A percentile compares a stretch with the other conserved stretches of the same genome.
These are phyloP conservation scores for Starmera amethionina DNA, from an alignment of 805 yeast species.

Conservation along the genomic window DNA sequence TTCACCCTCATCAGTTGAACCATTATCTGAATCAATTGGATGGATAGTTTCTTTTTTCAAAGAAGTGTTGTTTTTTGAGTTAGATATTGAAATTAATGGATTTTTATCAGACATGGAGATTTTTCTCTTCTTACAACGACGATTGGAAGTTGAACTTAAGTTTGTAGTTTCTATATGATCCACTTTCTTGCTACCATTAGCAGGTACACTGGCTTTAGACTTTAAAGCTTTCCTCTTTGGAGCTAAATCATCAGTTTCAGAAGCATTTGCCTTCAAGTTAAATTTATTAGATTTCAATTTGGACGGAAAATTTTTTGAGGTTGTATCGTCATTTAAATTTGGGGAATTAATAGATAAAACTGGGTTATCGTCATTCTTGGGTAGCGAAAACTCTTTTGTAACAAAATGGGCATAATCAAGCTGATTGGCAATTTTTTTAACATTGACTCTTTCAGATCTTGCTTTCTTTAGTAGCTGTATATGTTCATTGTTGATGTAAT, in stretches of 20 bases:
- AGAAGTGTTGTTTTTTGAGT: too few species aligned
- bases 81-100: too few species aligned
- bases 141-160: not conserved
- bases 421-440: constrained; percentile 19
- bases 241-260: too few species aligned
- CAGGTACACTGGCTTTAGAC: too few species aligned
- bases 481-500: constrained; percentile 16
- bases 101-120: not conserved
- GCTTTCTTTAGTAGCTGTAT: constrained; percentile 16
- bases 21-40: too few species aligned
- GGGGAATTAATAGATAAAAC: not conserved
- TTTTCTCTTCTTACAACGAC: not conserved
- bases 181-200: too few species aligned
- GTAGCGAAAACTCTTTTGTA: constrained; percentile 8
- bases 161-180: not conserved
- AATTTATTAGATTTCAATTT: too few species aligned
- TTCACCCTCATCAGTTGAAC: too few species aligned
- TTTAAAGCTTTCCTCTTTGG: too few species aligned
- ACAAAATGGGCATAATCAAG: constrained; percentile 14
- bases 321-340: not conserved
- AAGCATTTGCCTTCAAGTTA: too few species aligned
- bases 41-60: too few species aligned
- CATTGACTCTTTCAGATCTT: constrained; percentile 15
- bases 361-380: constrained; percentile 5
- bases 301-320: not conserved